Evolutionary conservation across 129 eudicot genomes (phyloP), one percentile per base, ranked within the genome.

Genomic region (Rutidosis leptorrhynchoides): DNA sequence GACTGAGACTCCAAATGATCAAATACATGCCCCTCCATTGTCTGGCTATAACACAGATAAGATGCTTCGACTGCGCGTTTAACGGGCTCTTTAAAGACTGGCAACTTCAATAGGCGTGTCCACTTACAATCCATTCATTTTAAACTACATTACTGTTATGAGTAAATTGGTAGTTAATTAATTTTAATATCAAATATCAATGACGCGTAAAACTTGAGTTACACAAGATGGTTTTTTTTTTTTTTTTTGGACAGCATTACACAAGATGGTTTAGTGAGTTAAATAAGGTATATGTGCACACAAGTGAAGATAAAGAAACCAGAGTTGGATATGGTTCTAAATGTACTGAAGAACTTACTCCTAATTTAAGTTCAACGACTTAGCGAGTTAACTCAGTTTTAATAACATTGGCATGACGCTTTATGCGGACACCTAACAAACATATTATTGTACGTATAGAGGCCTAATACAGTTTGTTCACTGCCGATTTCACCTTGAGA

Each of bases 1-100:
- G 53, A 65, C 61, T 37, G 45, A 56, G 53, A 65, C 61, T 74
- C 73, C 73, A 74, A 74, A 65, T 58, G 40, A 65, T 74, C 73
- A 74, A 66, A 74, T 74, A 28, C 19, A 66, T 65, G 61, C 22
- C 79, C 79, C 73, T 65, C 68, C 43, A 57, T 30, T 74, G 79
- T 66, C 68, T 58, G 29, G 61, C 42, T 74, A 65, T 43, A 65
- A 74, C n/a, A 52, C 60, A 65, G 73, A 74, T 74, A 74, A 74
- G 78, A 74, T 74, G 67, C 67, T 57, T 28, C 33, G 52, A 52
- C 46, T 51, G 42, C 68, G 43, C 16, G 28, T 65, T 24, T 57
- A 22, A 40, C 70, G 69, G 53, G 69, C 61, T 74, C 73, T 54
- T 6, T 65, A 65, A 67, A 65, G 67, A 74, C 61, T 65, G 73